These are phyloP conservation scores for Dictyostelium purpureum DNA, from an alignment of 78 protist species.

Conservation along the genomic window DNA sequence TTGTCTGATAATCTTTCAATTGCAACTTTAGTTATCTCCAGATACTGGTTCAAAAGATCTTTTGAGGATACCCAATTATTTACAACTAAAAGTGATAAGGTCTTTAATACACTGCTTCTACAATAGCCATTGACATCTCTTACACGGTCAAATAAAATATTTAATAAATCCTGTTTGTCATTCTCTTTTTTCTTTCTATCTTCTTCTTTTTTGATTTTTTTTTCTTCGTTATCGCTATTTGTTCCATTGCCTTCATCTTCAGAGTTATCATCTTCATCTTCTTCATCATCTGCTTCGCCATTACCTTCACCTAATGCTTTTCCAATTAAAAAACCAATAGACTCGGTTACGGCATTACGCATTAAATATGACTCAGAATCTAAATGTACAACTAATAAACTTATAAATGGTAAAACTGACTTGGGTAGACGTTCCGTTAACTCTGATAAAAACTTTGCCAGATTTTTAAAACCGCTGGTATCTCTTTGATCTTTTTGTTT, in stretches of 20 bases:
- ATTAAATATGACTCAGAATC: constrained; percentile 50
- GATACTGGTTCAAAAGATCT: background rate
- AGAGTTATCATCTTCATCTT: background rate
- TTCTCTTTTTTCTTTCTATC: background rate
- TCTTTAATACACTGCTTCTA: constrained; percentile 29
- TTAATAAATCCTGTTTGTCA: background rate
- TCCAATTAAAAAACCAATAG: constrained; percentile 20
- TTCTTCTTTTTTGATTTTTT: background rate
- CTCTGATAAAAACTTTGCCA: constrained; percentile 38
- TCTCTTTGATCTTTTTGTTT: constrained; percentile 12
- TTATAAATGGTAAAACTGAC: background rate
- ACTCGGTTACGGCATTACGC: constrained; percentile 70
- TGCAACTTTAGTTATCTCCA: constrained; percentile 1
- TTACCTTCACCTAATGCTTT: background rate
- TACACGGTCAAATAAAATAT: constrained; percentile 15
- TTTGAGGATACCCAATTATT: background rate
- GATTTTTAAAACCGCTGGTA: constrained; percentile 3
- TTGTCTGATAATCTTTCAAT: constrained; percentile 49
- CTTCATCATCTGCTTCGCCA: background rate
- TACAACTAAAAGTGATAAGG: background rate
- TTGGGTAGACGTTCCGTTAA: constrained; percentile 21
- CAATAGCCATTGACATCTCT: constrained; percentile 39
- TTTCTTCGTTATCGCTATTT: background rate
- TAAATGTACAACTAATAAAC: background rate
- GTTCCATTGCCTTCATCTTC: background rate